Percentiles rank a stretch among this genome's conserved stretches.
Conservation (phyloP, 2,329 filamentous ascomycete genomes). For the Xylaria multiplex region DNA sequence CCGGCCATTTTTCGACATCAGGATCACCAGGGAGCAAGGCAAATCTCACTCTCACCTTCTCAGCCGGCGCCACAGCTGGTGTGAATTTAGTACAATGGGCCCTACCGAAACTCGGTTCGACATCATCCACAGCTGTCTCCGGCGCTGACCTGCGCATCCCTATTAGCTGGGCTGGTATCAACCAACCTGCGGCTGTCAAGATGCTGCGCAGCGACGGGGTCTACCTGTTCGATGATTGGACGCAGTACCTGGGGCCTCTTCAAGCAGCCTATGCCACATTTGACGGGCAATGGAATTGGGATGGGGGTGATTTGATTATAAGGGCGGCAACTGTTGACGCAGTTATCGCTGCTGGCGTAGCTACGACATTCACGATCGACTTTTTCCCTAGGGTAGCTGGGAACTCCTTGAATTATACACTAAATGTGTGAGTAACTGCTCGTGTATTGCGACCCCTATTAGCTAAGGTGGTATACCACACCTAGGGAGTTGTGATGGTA, state of each 20-base stretch:
- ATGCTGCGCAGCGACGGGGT: slow-evolving; percentile 59
- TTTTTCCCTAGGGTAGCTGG: slow-evolving; percentile 62
- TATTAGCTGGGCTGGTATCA: slow-evolving; percentile 61
- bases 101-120: slow-evolving; percentile 52
- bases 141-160: slow-evolving; percentile 59
- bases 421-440: slow-evolving; percentile 43
- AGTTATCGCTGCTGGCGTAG: slow-evolving; percentile 57
- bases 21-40: slow-evolving; percentile 58
- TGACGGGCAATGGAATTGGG: slow-evolving; percentile 62
- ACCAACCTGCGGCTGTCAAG: slow-evolving; percentile 61
- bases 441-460: neutral
- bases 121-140: slow-evolving; percentile 40
- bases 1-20: slow-evolving; percentile 54
- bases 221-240: slow-evolving; percentile 67
- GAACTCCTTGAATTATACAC: slow-evolving; percentile 61
- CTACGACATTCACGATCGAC: slow-evolving; percentile 63
- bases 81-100: slow-evolving; percentile 65
- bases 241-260: slow-evolving; percentile 61
- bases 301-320: slow-evolving; percentile 58
- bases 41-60: slow-evolving; percentile 64
- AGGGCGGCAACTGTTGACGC: slow-evolving; percentile 56
- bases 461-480: neutral
- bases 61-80: slow-evolving; percentile 57
- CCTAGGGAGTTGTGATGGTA: neutral
- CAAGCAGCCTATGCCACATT: slow-evolving; percentile 63